A percentile compares a stretch with the other conserved stretches of the same genome.
Conservation (phyloP, 352 stramenopile species). For the Blastocystis sp. region DNA sequence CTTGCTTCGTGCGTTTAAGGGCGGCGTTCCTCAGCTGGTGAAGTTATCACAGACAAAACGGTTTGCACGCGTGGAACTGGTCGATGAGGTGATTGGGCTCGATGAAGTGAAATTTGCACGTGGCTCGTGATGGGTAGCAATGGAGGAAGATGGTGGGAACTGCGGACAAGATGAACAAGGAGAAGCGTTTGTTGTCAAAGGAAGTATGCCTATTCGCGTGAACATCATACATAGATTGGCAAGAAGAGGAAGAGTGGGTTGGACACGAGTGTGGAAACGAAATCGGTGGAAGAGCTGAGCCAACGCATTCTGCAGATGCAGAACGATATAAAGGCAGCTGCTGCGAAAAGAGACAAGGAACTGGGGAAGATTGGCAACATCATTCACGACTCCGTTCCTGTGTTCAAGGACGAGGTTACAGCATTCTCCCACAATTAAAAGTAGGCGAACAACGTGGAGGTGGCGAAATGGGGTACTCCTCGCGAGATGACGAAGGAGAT, state of each 20-base stretch:
- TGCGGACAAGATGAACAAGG: slow-evolving; percentile 7
- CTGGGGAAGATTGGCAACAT: slow-evolving; percentile 91
- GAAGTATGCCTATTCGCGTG: background rate
- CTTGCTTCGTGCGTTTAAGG: slow-evolving; percentile 18
- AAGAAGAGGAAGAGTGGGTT: slow-evolving; percentile 25
- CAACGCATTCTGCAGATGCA: background rate
- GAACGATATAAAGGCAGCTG: background rate
- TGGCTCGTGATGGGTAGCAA: background rate
- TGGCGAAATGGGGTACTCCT: slow-evolving; percentile 62
- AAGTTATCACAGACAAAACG: background rate
- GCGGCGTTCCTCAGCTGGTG: slow-evolving; percentile 1
- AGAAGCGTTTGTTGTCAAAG: slow-evolving; percentile 43
- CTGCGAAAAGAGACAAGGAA: slow-evolving; percentile 74
- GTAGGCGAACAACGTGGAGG: slow-evolving; percentile 73
- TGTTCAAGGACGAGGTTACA: slow-evolving; percentile 90
- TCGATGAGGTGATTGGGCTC: slow-evolving; percentile 38
- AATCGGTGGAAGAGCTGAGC: background rate
- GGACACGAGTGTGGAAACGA: background rate
- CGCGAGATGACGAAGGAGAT: slow-evolving; percentile 69
- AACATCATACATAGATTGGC: background rate
- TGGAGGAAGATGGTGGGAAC: slow-evolving; percentile 29
- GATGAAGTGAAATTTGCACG: background rate
- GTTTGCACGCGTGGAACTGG: slow-evolving; percentile 25
- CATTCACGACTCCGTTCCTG: slow-evolving; percentile 89
- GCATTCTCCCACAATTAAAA: slow-evolving; percentile 71